Evolutionary conservation across 1,284 basidiomycete genomes (phyloP).

Genomic region (Jaminaea rosea): DNA sequence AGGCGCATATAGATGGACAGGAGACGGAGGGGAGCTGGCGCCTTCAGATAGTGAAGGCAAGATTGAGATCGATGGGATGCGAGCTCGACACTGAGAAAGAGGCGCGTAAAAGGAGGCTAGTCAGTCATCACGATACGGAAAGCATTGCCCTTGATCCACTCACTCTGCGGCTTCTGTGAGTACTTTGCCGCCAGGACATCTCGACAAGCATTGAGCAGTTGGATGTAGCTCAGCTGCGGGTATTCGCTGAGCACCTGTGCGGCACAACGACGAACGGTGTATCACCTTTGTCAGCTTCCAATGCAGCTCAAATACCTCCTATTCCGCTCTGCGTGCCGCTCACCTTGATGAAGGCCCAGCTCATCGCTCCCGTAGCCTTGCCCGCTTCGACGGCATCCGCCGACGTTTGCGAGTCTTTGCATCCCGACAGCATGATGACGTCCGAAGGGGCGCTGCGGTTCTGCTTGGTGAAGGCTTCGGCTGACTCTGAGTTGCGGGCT

Average conservation of each 20-base stretch:
- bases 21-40: not conserved
- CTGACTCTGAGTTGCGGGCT: conserved; percentile 53
- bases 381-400: conserved; percentile 78
- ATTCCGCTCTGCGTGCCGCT: not conserved
- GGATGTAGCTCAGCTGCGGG: conserved; percentile 40
- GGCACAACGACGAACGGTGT: not conserved
- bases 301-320: conserved; percentile 1
- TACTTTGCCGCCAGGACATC: conserved; percentile 42
- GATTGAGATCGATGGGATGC: conserved; percentile 44
- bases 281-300: conserved; percentile 8
- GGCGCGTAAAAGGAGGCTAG: conserved; percentile 8
- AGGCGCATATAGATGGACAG: not conserved
- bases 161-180: conserved; percentile 40
- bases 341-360: conserved; percentile 41
- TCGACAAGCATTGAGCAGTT: conserved; percentile 33
- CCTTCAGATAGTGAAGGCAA: conserved; percentile 35
- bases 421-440: conserved; percentile 57
- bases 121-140: not conserved
- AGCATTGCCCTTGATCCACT: not conserved
- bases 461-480: conserved; percentile 57
- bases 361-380: conserved; percentile 60
- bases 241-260: conserved; percentile 52
- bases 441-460: conserved; percentile 73
- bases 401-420: conserved; percentile 85
- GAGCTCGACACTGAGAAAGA: conserved; percentile 49